A percentile compares a stretch with the other conserved stretches of the same genome.
phyloP scores from a whole-genome alignment of 192 early-diverging fungal species.

The Glomus cerebriforme region DNA sequence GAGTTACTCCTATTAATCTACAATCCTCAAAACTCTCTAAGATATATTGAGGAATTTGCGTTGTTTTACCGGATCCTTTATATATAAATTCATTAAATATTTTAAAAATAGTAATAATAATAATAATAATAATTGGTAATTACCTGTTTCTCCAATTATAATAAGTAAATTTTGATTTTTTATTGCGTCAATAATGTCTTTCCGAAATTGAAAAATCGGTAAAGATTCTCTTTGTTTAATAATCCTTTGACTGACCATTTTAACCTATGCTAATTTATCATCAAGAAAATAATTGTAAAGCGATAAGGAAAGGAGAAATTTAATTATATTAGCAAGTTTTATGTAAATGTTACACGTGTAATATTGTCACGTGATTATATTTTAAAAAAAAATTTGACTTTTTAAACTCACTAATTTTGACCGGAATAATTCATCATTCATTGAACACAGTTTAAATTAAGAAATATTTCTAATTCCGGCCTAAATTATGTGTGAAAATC shows the following conservation, averaged over 20 bases:
- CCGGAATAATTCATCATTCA: too few species aligned
- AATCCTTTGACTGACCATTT: background rate
- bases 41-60: constrained; percentile 83
- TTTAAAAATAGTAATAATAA: background rate
- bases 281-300: background rate
- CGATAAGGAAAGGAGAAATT: background rate
- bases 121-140: too few species aligned
- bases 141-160: constrained; percentile 92
- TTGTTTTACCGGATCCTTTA: constrained; percentile 79
- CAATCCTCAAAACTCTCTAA: constrained; percentile 54
- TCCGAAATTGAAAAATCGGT: constrained; percentile 56
- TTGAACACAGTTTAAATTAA: too few species aligned
- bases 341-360: too few species aligned
- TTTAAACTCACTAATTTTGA: too few species aligned
- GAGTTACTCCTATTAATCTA: constrained; percentile 67
- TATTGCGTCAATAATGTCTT: constrained; percentile 83
- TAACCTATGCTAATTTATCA: background rate
- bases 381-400: too few species aligned
- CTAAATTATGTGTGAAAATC: too few species aligned
- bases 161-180: constrained; percentile 83
- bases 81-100: background rate
- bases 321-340: too few species aligned
- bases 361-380: too few species aligned
- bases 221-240: constrained; percentile 1
- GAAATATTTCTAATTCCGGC: too few species aligned